Percentiles rank a stretch among this genome's conserved stretches.
Conservation (phyloP, 1,284 basidiomycete genomes). For the Mycena citricolor region DNA sequence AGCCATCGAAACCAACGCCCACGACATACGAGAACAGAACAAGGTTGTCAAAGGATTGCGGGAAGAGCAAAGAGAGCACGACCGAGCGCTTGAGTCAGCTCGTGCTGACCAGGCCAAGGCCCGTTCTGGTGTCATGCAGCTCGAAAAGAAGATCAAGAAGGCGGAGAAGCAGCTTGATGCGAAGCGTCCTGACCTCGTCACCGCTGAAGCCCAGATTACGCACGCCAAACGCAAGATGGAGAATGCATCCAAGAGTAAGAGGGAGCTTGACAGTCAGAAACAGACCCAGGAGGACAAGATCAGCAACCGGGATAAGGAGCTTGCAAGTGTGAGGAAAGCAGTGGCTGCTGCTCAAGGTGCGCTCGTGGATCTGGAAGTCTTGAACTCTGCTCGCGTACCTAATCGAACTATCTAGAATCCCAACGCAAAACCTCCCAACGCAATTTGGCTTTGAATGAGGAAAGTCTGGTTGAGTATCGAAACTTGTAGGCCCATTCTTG, state of each 20-base stretch:
- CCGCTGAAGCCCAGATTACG: slow-evolving; percentile 83
- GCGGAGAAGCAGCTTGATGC: slow-evolving; percentile 82
- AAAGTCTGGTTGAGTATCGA: slow-evolving; percentile 87
- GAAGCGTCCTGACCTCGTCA: slow-evolving; percentile 80
- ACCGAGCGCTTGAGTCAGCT: slow-evolving; percentile 72
- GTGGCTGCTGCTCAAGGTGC: slow-evolving; percentile 79
- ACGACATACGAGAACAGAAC: slow-evolving; percentile 72
- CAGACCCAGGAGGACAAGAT: slow-evolving; percentile 66
- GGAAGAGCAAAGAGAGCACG: slow-evolving; percentile 66
- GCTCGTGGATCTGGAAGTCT: too few species aligned
- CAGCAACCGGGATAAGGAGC: slow-evolving; percentile 58
- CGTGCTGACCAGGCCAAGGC: slow-evolving; percentile 80
- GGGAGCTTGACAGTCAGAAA: slow-evolving; percentile 70
- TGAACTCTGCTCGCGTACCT: too few species aligned
- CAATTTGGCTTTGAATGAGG: slow-evolving; percentile 79
- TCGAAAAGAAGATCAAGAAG: slow-evolving; percentile 78
- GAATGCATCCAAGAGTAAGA: slow-evolving; percentile 64
- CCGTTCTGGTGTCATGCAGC: slow-evolving; percentile 69
- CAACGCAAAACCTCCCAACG: slow-evolving; percentile 73
- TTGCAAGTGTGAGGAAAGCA: slow-evolving; percentile 65
- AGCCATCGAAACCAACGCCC: slow-evolving; percentile 70
- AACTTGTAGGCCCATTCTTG: slow-evolving; percentile 57
- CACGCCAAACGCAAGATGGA: slow-evolving; percentile 80
- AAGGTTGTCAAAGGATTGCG: slow-evolving; percentile 67
- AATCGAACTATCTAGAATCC: slow-evolving; percentile 50